phyloP scores from a whole-genome alignment of 768 basidiomycete genomes.

The Tricholoma bakamatsutake region DNA sequence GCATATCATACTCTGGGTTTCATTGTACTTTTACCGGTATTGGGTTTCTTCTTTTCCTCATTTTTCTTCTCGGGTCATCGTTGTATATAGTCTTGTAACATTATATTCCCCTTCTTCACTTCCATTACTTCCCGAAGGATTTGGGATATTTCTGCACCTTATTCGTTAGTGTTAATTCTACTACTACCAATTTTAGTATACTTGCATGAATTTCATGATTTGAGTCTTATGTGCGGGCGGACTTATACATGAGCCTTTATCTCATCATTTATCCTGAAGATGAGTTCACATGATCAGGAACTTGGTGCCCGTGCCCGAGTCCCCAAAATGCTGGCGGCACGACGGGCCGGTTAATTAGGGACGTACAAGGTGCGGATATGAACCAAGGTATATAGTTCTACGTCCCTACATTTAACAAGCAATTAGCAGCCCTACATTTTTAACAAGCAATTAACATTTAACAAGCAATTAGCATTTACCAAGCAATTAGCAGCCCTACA shows the following conservation, averaged over 20 bases:
- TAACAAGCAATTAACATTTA: too few relatives aligned
- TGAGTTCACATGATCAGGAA: background rate
- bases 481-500: too few relatives aligned
- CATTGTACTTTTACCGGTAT: slow-evolving; percentile 3
- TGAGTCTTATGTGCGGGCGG: background rate
- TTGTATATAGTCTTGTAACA: slow-evolving; percentile 4
- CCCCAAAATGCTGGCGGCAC: background rate
- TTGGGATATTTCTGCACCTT: slow-evolving; percentile 1
- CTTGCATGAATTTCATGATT: background rate
- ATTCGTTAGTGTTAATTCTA: background rate
- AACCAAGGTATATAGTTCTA: too few relatives aligned
- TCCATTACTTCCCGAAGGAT: background rate
- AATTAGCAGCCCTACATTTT: too few relatives aligned
- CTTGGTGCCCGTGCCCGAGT: background rate
- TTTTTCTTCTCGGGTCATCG: background rate
- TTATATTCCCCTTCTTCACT: background rate
- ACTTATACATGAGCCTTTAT: background rate
- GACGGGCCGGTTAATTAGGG: background rate
- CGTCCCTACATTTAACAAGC: too few relatives aligned
- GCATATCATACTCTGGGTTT: background rate
- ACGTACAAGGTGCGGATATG: background rate
- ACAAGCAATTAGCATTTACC: too few relatives aligned
- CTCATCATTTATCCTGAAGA: background rate
- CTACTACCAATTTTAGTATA: background rate
- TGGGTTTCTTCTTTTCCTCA: background rate